Evolutionary conservation across 768 basidiomycete species (phyloP), one percentile per base, ranked within the genome.

Genomic region (Lepiota subincarnata): DNA sequence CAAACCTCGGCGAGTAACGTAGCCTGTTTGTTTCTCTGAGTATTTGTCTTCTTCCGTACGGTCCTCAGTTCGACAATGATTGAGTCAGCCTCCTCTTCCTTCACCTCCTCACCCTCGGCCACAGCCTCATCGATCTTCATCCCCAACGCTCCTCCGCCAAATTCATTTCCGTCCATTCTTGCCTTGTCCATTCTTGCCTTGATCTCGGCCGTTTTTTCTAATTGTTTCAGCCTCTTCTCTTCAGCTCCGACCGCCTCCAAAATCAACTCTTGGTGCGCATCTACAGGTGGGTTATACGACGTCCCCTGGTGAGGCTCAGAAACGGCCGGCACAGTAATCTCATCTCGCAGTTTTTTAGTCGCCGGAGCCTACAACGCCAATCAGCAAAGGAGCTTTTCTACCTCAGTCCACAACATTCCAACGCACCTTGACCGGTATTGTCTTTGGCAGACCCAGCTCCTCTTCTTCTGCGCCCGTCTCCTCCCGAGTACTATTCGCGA

Each of bases 271-370:
- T 81, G 78, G 60, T 96, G 89, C 0, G 86, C 82, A 3, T 80
- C 75, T 0, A 79, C 81, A 0, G 84, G 82, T 0, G 94, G 94
- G 64, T 97, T 97, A 65, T 98, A 98, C 14, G 92, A 94, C 2
- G 86, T 80, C 16, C 94, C 94, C 28, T 82, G 82, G 59, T 90
- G 89, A 0, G 94, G 94, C 2, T 83, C 70, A 1, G 72, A 60
- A 0, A 92, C 79, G 0, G 90, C 86, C 1, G 86, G 81, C 0
- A 87, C 58, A 7, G 78, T 73, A 55, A 91, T 91, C 18, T 66
- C 52, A 18, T 79, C 80, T 39, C 67, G 77, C 0, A 77, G 76
- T 50, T 78, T 74, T 8, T 64, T 63, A 2, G 73, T 65, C 0
- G 70, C 59, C 5, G 86, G 85, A 39, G 78, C 70, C 83, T 86